Conservation (phyloP, 2,329 filamentous ascomycete species). For the Fusarium kyushuense region DNA sequence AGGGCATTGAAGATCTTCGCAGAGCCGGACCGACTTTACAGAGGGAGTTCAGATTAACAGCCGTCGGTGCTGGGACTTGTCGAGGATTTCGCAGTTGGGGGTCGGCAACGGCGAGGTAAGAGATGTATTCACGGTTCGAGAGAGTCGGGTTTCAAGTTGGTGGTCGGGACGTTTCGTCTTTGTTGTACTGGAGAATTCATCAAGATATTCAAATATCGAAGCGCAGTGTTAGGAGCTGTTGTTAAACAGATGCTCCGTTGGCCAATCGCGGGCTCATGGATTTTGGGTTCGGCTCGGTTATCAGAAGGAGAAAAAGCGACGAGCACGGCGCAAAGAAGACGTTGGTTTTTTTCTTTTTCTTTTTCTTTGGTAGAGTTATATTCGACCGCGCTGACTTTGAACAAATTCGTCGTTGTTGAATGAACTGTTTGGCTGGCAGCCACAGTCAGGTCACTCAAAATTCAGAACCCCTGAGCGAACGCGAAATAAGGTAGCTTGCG, state of each 20-base stretch:
- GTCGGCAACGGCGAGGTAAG: constrained; percentile 33
- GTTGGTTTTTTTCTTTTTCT: not conserved
- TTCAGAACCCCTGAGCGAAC: constrained; percentile 50
- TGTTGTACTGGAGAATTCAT: constrained; percentile 45
- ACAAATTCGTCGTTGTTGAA: constrained; percentile 33
- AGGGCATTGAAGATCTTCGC: constrained; percentile 76
- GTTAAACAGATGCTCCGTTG: constrained; percentile 40
- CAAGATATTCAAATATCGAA: constrained; percentile 43
- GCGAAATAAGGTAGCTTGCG: constrained; percentile 42
- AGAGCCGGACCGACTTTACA: constrained; percentile 34
- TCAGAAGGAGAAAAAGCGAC: constrained; percentile 11
- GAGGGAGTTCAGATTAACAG: constrained; percentile 32
- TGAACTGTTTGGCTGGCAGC: constrained; percentile 36
- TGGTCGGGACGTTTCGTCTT: constrained; percentile 25
- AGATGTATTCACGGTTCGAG: constrained; percentile 18
- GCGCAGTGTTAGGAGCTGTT: constrained; percentile 42
- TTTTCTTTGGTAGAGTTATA: constrained; percentile 7
- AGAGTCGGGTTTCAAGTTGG: constrained; percentile 15
- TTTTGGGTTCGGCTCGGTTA: constrained; percentile 28
- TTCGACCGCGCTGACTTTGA: constrained; percentile 9
- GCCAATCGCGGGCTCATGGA: constrained; percentile 47
- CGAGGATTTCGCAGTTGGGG: constrained; percentile 39
- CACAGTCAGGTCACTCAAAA: constrained; percentile 23
- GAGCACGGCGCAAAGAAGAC: constrained; percentile 4
- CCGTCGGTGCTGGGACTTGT: constrained; percentile 33